A percentile compares a stretch with the other conserved stretches of the same genome.
Evolutionary conservation across 495 filamentous ascomycete species (phyloP).

Genomic region (Hypoxylon subgilvum): DNA sequence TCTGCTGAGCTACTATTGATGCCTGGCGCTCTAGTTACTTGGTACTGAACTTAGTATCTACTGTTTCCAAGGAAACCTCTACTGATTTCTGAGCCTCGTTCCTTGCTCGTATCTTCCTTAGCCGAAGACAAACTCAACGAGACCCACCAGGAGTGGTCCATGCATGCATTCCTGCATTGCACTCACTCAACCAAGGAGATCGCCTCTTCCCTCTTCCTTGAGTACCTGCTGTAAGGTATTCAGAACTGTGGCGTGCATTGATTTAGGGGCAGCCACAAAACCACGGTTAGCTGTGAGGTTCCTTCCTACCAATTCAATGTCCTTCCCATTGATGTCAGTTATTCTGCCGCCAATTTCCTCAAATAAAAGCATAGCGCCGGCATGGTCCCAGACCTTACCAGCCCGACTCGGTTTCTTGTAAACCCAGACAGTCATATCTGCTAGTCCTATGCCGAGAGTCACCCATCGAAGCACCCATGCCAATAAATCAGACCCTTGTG

Average conservation of each 20-base stretch:
- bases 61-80: no score
- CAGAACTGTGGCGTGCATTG: constrained; percentile 46
- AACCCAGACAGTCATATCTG: constrained; percentile 67
- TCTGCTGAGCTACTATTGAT: no score
- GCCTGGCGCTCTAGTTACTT: no score
- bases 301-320: constrained; percentile 50
- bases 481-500: constrained; percentile 63
- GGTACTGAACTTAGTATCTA: no score
- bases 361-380: constrained; percentile 70
- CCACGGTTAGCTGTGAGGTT: constrained; percentile 53
- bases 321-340: constrained; percentile 64
- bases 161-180: not conserved
- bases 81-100: no score
- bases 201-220: constrained; percentile 40
- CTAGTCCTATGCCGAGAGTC: constrained; percentile 63
- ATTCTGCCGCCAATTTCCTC: constrained; percentile 68
- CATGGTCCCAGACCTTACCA: constrained; percentile 77
- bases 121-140: not conserved
- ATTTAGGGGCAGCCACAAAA: constrained; percentile 53
- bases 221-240: constrained; percentile 42
- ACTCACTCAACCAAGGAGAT: constrained; percentile 34
- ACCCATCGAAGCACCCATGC: constrained; percentile 71
- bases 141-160: not conserved
- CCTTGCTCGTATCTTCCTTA: no score
- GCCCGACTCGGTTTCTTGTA: constrained; percentile 57